Evolutionary conservation across 73 alveolate species (phyloP), one percentile per base, ranked within the genome.

Genomic region (Durusdinium trenchii): DNA sequence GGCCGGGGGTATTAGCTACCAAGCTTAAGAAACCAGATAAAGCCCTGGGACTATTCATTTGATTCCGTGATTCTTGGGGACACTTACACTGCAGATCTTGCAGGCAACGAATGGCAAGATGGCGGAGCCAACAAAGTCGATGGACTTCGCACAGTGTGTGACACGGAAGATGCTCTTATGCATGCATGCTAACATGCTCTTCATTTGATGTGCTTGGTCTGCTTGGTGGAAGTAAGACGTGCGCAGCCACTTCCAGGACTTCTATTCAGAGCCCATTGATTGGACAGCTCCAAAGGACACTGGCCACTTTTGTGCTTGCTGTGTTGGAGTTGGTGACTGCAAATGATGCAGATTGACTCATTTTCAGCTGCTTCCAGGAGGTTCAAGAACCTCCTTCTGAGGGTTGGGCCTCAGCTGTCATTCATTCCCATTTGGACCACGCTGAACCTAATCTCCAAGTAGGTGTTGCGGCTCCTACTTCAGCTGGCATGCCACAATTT

Each of bases 401-500:
- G 47, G 46, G 89, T 42, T 42, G 86, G 54, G 54, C 40, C 60
- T 75, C 86, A 36, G 54, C n/a, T n/a, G n/a, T n/a, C n/a, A n/a
- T 10, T 32, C 57, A 7, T 51, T n/a, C n/a, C n/a, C n/a, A n/a
- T n/a, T n/a, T n/a, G n/a, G n/a, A n/a, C n/a, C n/a, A n/a, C n/a
- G n/a, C n/a, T n/a, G n/a, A n/a, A n/a, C n/a, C n/a, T n/a, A n/a
- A n/a, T n/a, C n/a, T n/a, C n/a, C n/a, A n/a, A n/a, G 38, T 67
- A 1, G 35, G 90, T 36, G 95, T 51, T 32, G 42, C 96, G 7
- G 71, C 96, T 47, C 50, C 96, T 32, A 38, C 62, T 40, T 28
- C 62, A 30, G 86, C 96, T 46, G 96, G 96, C 28, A 90, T 90
- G 96, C 96, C 96, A n/a, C 62, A 90, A n/a, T 90, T 90, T 30